phyloP scores from a whole-genome alignment of 2,329 filamentous ascomycete genomes.

The Pestalotiopsis sp. region DNA sequence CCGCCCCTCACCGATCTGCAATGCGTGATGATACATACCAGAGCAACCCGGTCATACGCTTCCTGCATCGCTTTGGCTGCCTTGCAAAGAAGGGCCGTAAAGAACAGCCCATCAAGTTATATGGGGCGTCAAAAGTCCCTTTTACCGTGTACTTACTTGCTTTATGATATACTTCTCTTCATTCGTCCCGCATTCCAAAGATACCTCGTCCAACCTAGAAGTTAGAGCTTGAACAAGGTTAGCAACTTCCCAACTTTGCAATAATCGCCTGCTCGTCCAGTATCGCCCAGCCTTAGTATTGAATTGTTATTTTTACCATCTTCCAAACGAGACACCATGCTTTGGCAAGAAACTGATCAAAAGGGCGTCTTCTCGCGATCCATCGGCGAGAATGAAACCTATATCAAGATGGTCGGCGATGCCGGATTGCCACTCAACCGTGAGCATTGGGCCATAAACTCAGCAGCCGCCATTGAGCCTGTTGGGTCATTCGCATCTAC shows the following conservation, averaged over 20 bases:
- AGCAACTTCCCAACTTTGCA: background rate
- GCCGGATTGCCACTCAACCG: conserved; percentile 26
- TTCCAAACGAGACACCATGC: conserved; percentile 12
- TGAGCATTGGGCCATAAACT: conserved; percentile 35
- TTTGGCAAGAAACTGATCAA: conserved; percentile 7
- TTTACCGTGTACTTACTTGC: no score
- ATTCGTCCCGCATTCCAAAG: no score
- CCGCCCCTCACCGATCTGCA: no score
- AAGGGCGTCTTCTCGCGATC: conserved; percentile 9
- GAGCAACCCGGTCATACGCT: no score
- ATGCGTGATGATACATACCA: no score
- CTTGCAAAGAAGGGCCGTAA: no score
- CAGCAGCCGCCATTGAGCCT: conserved; percentile 23
- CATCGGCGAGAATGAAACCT: conserved; percentile 26
- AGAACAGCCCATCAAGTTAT: no score
- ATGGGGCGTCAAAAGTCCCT: no score
- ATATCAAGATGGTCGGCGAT: conserved; percentile 33
- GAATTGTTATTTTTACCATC: background rate
- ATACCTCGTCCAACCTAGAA: background rate
- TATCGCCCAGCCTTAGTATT: background rate
- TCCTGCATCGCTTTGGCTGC: no score
- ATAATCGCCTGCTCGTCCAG: background rate
- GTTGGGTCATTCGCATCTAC: conserved; percentile 18
- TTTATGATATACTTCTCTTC: no score
- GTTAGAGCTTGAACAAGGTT: background rate